Percentiles rank a stretch among this genome's conserved stretches.
phyloP scores from a whole-genome alignment of 2,329 filamentous ascomycete species.

The Fusarium brevicatenulatum region DNA sequence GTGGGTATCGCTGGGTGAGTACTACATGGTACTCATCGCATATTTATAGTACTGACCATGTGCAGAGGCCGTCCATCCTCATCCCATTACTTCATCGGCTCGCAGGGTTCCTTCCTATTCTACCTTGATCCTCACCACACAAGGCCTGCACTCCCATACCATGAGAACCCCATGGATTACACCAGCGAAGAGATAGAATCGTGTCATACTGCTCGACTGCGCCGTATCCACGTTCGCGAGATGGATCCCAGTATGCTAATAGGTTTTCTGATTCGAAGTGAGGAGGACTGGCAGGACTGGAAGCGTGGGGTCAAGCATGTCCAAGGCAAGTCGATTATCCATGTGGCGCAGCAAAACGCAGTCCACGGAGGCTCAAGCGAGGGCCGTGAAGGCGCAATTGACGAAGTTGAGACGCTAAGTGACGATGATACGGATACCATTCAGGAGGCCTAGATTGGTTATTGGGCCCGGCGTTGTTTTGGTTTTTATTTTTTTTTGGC shows the following conservation, averaged over 20 bases:
- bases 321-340: slow-evolving; percentile 85
- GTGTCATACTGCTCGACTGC: slow-evolving; percentile 87
- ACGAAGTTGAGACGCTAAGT: slow-evolving; percentile 90
- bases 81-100: slow-evolving; percentile 73
- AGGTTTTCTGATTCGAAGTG: slow-evolving; percentile 85
- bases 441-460: slow-evolving; percentile 40
- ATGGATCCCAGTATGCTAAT: slow-evolving; percentile 99
- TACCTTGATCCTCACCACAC: slow-evolving; percentile 96
- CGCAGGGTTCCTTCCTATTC: slow-evolving; percentile 80
- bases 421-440: slow-evolving; percentile 69
- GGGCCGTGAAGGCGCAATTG: slow-evolving; percentile 79
- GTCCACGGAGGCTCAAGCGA: slow-evolving; percentile 59
- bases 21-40: neutral
- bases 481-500: slow-evolving; percentile 21
- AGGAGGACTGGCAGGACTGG: slow-evolving; percentile 88
- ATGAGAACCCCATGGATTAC: slow-evolving; percentile 66
- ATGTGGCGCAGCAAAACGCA: slow-evolving; percentile 79
- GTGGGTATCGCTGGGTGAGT: slow-evolving; percentile 92
- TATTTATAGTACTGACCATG: slow-evolving; percentile 19
- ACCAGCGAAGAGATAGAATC: slow-evolving; percentile 78
- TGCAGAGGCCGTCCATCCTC: slow-evolving; percentile 88
- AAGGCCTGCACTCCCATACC: slow-evolving; percentile 75
- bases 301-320: slow-evolving; percentile 78
- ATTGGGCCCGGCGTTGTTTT: slow-evolving; percentile 25
- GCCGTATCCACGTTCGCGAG: slow-evolving; percentile 84